Percentiles rank a stretch among this genome's conserved stretches.
Evolutionary conservation across 345 rosid genomes (phyloP).

Genomic region (Crucihimalaya himalaica): DNA sequence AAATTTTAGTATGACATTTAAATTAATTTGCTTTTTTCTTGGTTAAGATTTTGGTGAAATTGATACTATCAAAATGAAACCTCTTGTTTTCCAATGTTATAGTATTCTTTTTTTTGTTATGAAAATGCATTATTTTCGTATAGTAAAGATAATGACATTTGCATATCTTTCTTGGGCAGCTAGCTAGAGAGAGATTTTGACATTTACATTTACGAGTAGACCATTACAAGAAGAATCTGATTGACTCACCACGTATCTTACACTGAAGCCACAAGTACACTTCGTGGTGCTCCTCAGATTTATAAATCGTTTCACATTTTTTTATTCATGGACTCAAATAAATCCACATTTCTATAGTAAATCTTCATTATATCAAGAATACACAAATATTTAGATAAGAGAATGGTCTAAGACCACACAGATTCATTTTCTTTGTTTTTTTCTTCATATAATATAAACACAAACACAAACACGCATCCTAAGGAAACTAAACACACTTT

Average conservation of each 20-base stretch:
- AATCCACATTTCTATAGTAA: conserved; percentile 5
- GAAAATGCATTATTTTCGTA: not conserved
- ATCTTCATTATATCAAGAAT: conserved; percentile 3
- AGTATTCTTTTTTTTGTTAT: not conserved
- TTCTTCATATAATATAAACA: conserved; percentile 21
- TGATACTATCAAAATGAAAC: not conserved
- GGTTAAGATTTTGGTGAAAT: not conserved
- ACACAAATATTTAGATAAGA: conserved; percentile 32
- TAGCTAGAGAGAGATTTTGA: conserved; percentile 12
- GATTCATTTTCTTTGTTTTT: conserved; percentile 28
- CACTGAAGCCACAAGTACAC: conserved; percentile 22
- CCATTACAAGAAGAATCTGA: conserved; percentile 19
- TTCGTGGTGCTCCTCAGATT: conserved; percentile 31
- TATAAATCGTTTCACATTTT: not conserved
- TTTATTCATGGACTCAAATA: conserved; percentile 24
- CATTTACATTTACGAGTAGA: conserved; percentile 10
- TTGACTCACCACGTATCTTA: conserved; percentile 31
- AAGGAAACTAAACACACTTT: not conserved
- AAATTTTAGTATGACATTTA: too few species aligned
- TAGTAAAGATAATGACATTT: not conserved
- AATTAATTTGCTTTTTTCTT: too few species aligned
- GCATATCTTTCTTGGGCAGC: not conserved
- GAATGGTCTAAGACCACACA: conserved; percentile 35
- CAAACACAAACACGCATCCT: not conserved
- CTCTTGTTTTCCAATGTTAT: not conserved